These are phyloP conservation scores for Pythium insidiosum DNA, from an alignment of 352 stramenopile genomes.

Conservation along the genomic window DNA sequence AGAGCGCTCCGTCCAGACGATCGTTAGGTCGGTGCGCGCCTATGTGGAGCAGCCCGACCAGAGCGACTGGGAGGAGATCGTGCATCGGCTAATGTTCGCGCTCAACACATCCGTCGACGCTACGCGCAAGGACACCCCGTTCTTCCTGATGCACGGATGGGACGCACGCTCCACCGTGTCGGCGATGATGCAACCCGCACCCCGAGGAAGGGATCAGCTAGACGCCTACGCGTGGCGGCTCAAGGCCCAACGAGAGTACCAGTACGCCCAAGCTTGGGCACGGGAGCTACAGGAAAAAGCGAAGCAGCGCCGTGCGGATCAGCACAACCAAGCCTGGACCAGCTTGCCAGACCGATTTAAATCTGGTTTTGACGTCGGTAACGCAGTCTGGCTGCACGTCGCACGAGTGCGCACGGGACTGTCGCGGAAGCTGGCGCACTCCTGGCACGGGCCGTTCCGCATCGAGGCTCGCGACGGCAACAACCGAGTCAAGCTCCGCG, in stretches of 20 bases:
- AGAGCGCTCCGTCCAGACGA: slow-evolving; percentile 11
- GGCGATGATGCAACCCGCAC: slow-evolving; percentile 2
- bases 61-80: slow-evolving; percentile 12
- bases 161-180: slow-evolving; percentile 7
- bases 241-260: neutral
- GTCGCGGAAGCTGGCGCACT: neutral
- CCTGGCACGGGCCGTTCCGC: neutral
- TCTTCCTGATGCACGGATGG: slow-evolving; percentile 15
- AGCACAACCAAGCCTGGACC: neutral
- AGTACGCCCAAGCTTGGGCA: neutral
- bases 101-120: slow-evolving; percentile 9
- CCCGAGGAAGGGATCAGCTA: neutral
- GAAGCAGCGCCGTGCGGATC: neutral
- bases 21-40: neutral
- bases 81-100: slow-evolving; percentile 10
- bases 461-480: neutral
- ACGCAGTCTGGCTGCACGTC: neutral
- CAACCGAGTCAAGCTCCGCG: neutral
- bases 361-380: neutral
- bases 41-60: slow-evolving; percentile 4
- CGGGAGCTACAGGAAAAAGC: neutral
- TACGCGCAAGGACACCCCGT: slow-evolving; percentile 1
- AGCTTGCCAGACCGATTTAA: neutral
- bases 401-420: neutral
- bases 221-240: neutral